These are phyloP conservation scores for Pseudopithomyces maydicus DNA, from an alignment of 2,329 filamentous ascomycete species.

Conservation along the genomic window DNA sequence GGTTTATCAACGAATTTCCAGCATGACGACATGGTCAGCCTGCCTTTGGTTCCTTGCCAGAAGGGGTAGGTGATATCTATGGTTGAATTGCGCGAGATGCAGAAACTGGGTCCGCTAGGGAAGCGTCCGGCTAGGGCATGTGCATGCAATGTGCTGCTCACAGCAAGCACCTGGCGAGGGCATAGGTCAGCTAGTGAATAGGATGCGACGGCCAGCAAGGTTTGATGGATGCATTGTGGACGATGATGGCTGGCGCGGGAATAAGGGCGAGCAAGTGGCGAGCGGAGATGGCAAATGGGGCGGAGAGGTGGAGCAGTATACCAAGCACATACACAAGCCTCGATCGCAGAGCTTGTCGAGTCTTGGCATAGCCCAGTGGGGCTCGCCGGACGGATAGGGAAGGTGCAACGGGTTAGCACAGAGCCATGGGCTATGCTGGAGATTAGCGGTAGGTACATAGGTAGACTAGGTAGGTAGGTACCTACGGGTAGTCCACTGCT, in stretches of 20 bases:
- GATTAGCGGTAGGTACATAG: neutral
- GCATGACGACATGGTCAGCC: slow-evolving; percentile 15
- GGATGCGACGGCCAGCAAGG: neutral
- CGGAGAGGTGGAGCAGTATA: neutral
- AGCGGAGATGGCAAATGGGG: neutral
- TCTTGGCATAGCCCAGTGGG: slow-evolving; percentile 11
- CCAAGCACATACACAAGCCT: slow-evolving; percentile 14
- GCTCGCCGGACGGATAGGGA: slow-evolving; percentile 9
- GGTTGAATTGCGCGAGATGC: slow-evolving; percentile 6
- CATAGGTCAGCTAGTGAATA: neutral
- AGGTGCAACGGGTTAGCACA: no score
- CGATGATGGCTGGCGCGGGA: no score
- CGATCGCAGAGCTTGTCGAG: slow-evolving; percentile 15
- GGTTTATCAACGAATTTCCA: slow-evolving; percentile 16
- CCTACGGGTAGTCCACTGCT: no score
- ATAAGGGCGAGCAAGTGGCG: neutral
- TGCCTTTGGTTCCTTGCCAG: slow-evolving; percentile 22
- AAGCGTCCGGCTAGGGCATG: neutral
- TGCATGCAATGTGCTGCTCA: neutral
- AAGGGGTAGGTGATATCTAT: slow-evolving; percentile 21
- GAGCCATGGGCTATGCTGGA: no score
- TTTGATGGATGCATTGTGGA: no score
- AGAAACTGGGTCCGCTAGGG: neutral
- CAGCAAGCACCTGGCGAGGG: neutral
- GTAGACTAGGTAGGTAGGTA: neutral